Percentiles rank a stretch among this genome's conserved stretches.
Conservation (phyloP, 129 eudicot genomes). For the Centaurea solstitialis region DNA sequence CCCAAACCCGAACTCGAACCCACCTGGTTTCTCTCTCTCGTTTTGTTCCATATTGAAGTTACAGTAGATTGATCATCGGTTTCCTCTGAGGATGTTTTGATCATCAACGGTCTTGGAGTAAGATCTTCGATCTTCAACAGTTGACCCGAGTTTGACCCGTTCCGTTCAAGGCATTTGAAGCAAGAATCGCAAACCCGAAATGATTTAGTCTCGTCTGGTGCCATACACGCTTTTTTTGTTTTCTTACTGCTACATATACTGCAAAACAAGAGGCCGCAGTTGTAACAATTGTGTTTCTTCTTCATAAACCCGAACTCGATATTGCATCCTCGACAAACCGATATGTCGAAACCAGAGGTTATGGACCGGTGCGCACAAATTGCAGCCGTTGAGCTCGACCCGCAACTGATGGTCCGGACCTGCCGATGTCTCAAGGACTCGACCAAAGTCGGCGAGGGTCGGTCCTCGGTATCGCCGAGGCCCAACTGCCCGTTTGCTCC, state of each 20-base stretch:
- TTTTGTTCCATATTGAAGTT: slow-evolving; percentile 12
- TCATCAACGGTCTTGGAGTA: slow-evolving; percentile 43
- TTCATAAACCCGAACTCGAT: slow-evolving; percentile 54
- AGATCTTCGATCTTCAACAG: slow-evolving; percentile 20
- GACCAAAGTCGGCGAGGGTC: slow-evolving; percentile 59
- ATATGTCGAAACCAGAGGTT: slow-evolving; percentile 39
- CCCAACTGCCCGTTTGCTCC: slow-evolving; percentile 70
- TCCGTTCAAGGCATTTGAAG: slow-evolving; percentile 36
- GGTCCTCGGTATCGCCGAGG: slow-evolving; percentile 46
- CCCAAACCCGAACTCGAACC: slow-evolving; percentile 11
- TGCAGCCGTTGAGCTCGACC: slow-evolving; percentile 55
- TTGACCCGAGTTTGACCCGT: slow-evolving; percentile 10
- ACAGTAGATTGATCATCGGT: slow-evolving; percentile 4
- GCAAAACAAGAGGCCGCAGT: slow-evolving; percentile 61
- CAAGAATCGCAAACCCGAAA: slow-evolving; percentile 66
- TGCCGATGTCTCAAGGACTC: slow-evolving; percentile 46
- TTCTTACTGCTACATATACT: slow-evolving; percentile 48
- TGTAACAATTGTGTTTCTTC: slow-evolving; percentile 62
- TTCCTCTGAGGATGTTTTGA: slow-evolving; percentile 29
- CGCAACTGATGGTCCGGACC: slow-evolving; percentile 56
- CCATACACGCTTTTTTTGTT: slow-evolving; percentile 49
- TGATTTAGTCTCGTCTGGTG: slow-evolving; percentile 45
- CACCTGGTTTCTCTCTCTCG: slow-evolving; percentile 19
- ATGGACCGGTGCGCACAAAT: slow-evolving; percentile 51
- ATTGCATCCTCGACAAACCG: slow-evolving; percentile 55